These are phyloP conservation scores for Apiotrichum brassicae DNA, from an alignment of 1,284 basidiomycete genomes.

Conservation along the genomic window DNA sequence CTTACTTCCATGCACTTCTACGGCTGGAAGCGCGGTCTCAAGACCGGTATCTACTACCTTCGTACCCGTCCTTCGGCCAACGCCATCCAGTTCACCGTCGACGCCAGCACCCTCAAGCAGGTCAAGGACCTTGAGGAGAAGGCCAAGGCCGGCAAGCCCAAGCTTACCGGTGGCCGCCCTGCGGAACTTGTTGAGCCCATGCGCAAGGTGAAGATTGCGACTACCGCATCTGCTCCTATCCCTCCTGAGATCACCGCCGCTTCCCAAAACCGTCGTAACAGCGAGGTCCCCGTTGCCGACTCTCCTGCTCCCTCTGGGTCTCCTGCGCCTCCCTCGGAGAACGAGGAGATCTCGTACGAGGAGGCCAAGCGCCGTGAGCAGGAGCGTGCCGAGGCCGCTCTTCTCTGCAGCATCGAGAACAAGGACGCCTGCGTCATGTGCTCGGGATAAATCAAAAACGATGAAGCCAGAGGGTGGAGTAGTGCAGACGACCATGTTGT, in stretches of 20 bases:
- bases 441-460: constrained; percentile 33
- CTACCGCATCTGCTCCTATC: constrained; percentile 28
- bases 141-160: constrained; percentile 47
- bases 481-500: constrained; percentile 5
- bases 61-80: constrained; percentile 89
- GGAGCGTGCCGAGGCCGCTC: constrained; percentile 46
- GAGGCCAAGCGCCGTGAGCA: constrained; percentile 47
- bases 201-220: constrained; percentile 39
- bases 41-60: constrained; percentile 95
- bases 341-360: constrained; percentile 48
- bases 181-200: constrained; percentile 32
- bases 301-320: constrained; percentile 20
- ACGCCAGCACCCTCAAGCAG: constrained; percentile 65
- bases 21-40: constrained; percentile 98
- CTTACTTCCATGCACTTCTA: constrained; percentile 99
- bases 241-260: constrained; percentile 22
- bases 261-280: constrained; percentile 15
- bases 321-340: constrained; percentile 37
- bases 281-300: constrained; percentile 1
- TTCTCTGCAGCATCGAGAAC: constrained; percentile 49
- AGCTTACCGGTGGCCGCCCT: constrained; percentile 2
- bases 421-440: constrained; percentile 49
- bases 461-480: neutral
- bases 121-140: constrained; percentile 14
- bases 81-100: constrained; percentile 97